Conservation (phyloP, 2,329 filamentous ascomycete species). For the Colletotrichum paranaense region DNA sequence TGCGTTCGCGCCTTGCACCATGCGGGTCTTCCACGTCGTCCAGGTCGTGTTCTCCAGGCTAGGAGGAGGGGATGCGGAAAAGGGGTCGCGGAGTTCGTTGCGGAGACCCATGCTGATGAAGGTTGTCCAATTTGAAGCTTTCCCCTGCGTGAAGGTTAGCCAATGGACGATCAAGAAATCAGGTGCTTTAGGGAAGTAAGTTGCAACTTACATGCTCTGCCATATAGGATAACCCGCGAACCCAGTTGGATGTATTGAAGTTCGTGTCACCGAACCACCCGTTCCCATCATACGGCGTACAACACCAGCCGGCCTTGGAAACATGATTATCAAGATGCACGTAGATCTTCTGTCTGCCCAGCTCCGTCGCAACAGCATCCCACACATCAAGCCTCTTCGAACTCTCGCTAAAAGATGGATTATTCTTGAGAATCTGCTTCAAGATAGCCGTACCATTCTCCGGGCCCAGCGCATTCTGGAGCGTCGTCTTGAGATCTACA, state of each 20-base stretch:
- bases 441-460: constrained; percentile 59
- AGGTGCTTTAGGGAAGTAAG: no score
- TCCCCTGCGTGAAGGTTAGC: constrained; percentile 38
- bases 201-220: constrained; percentile 41
- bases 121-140: constrained; percentile 48
- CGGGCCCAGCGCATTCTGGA: constrained; percentile 53
- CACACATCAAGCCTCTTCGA: constrained; percentile 63
- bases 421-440: constrained; percentile 58
- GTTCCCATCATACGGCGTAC: constrained; percentile 56
- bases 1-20: constrained; percentile 52
- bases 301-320: constrained; percentile 61
- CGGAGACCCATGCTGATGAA: constrained; percentile 55
- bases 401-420: constrained; percentile 58
- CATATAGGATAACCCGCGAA: constrained; percentile 63
- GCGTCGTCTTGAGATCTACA: constrained; percentile 51
- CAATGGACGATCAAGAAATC: no score
- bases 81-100: constrained; percentile 49
- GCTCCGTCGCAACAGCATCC: constrained; percentile 64
- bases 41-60: constrained; percentile 56
- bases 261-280: constrained; percentile 63
- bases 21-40: constrained; percentile 58
- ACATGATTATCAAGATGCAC: constrained; percentile 62
- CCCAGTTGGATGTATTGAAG: constrained; percentile 65
- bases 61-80: constrained; percentile 60
- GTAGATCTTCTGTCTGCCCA: constrained; percentile 58